phyloP scores from a whole-genome alignment of 2,329 filamentous ascomycete species.

The Elsinoe arachidis region DNA sequence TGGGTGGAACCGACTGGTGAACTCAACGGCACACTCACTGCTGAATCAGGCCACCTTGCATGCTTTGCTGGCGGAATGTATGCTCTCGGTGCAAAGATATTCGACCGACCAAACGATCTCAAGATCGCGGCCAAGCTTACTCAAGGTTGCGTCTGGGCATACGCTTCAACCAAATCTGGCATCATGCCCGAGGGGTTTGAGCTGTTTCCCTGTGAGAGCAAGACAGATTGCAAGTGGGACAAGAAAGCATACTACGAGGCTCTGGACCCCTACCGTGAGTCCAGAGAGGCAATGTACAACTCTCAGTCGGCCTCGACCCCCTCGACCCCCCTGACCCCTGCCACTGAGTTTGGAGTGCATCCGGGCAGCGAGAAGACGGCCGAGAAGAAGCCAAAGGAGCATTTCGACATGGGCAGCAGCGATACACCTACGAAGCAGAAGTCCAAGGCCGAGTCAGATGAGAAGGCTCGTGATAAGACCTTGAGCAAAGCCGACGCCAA shows the following conservation, averaged over 20 bases:
- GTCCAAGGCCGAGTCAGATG: not conserved
- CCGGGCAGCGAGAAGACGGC: not conserved
- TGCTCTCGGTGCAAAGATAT: conserved; percentile 44
- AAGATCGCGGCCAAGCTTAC: conserved; percentile 42
- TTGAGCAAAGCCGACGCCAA: conserved; percentile 6
- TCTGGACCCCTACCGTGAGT: conserved; percentile 27
- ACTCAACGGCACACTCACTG: conserved; percentile 33
- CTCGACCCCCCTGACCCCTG: not conserved
- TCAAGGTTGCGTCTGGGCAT: conserved; percentile 49
- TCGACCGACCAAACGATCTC: conserved; percentile 41
- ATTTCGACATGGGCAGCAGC: not conserved
- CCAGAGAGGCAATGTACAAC: not conserved
- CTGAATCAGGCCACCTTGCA: conserved; percentile 42
- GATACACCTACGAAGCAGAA: not conserved
- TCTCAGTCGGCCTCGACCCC: not conserved
- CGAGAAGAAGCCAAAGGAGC: not conserved
- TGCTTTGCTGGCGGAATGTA: conserved; percentile 51
- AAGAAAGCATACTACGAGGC: conserved; percentile 35
- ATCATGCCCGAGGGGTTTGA: conserved; percentile 47
- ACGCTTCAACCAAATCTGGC: conserved; percentile 40
- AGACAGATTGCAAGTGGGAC: conserved; percentile 35
- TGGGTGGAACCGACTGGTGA: conserved; percentile 17
- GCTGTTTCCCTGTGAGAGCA: conserved; percentile 35
- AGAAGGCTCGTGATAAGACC: conserved; percentile 3
- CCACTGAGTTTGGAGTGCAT: not conserved